Evolutionary conservation across 345 rosid species (phyloP).

Genomic region (Aethionema arabicum): DNA sequence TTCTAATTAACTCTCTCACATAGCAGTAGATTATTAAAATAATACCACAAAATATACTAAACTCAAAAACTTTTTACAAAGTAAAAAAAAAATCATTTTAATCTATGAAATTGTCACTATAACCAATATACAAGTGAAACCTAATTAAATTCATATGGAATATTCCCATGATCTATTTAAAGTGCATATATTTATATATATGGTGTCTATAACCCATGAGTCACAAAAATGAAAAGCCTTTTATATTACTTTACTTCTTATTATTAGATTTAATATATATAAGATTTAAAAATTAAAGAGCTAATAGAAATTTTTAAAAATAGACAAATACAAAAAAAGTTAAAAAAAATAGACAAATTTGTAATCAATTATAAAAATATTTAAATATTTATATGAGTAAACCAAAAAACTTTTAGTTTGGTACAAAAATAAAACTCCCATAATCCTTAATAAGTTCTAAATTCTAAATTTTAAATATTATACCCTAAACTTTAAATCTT

Average conservation of each 20-base stretch:
- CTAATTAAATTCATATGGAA: conserved; percentile 23
- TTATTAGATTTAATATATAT: too few relatives aligned
- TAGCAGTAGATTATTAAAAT: not conserved
- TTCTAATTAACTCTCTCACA: conserved; percentile 10
- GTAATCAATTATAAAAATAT: too few relatives aligned
- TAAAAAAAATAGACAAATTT: too few relatives aligned
- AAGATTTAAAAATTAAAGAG: too few relatives aligned
- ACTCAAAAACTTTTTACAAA: not conserved
- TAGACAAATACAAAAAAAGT: too few relatives aligned
- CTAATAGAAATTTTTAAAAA: too few relatives aligned
- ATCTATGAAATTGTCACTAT: not conserved
- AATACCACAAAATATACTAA: not conserved
- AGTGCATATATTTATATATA: not conserved
- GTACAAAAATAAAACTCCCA: too few relatives aligned
- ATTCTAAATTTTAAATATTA: too few relatives aligned
- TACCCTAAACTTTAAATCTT: not conserved
- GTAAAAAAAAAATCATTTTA: not conserved
- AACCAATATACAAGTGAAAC: conserved; percentile 20
- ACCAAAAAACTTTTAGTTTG: too few relatives aligned
- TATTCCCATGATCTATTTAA: conserved; percentile 29
- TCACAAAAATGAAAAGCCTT: not conserved
- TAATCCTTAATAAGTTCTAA: too few relatives aligned
- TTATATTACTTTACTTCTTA: not conserved
- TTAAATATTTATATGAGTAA: too few relatives aligned
- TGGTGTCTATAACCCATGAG: conserved; percentile 6